Conservation (phyloP, 2,329 filamentous ascomycete species). For the Fonsecaea erecta region DNA sequence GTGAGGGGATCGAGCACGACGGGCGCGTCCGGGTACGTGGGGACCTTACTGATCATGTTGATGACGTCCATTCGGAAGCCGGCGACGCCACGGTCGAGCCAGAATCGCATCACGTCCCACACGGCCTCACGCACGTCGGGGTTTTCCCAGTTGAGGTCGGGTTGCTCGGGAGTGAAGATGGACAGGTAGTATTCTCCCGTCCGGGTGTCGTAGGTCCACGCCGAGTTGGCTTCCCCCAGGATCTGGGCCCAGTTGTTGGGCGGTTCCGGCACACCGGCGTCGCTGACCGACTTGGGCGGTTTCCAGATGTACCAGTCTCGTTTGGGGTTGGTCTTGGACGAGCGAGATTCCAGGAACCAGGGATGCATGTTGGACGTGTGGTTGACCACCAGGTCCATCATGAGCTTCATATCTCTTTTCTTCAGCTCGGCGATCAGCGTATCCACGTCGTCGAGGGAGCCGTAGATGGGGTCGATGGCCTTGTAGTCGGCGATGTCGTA, state of each 20-base stretch:
- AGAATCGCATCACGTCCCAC: conserved; percentile 76
- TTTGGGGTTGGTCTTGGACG: conserved; percentile 65
- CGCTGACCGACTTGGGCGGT: conserved; percentile 56
- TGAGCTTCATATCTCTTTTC: conserved; percentile 53
- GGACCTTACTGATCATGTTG: conserved; percentile 71
- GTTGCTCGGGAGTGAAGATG: conserved; percentile 75
- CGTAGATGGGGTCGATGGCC: conserved; percentile 54
- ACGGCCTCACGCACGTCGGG: conserved; percentile 69
- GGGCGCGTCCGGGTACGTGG: conserved; percentile 56
- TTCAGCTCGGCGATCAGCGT: conserved; percentile 50
- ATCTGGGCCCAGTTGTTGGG: conserved; percentile 73
- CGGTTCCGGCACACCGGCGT: conserved; percentile 65
- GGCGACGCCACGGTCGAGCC: conserved; percentile 74
- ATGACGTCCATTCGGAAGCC: conserved; percentile 78
- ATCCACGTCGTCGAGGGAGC: conserved; percentile 53
- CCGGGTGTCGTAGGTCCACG: conserved; percentile 67
- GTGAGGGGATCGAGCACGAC: conserved; percentile 45
- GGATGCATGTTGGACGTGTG: conserved; percentile 50
- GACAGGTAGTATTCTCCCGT: conserved; percentile 78
- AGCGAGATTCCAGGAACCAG: conserved; percentile 72
- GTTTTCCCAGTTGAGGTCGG: conserved; percentile 86
- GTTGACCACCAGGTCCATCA: conserved; percentile 56
- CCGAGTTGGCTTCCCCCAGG: conserved; percentile 45
- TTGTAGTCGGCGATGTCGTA: conserved; percentile 53
- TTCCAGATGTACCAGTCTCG: conserved; percentile 70